Conservation (phyloP, 2,329 filamentous ascomycete genomes). For the Thyridium curvatum region DNA sequence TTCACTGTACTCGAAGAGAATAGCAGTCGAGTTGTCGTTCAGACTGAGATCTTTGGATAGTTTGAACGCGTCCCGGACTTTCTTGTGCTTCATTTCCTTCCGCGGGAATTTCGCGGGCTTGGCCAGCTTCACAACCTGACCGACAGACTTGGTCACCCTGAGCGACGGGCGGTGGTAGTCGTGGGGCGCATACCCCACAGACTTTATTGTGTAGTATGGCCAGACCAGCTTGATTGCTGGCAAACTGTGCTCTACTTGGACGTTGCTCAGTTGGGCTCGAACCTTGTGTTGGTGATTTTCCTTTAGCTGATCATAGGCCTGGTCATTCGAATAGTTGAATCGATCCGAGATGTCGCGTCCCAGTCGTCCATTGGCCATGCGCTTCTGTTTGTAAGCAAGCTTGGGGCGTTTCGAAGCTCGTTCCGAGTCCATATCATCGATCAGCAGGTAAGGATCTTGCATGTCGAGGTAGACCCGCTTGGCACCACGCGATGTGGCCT, state of each 20-base stretch:
- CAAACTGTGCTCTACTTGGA: slow-evolving; percentile 90
- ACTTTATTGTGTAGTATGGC: slow-evolving; percentile 90
- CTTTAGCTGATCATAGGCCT: slow-evolving; percentile 91
- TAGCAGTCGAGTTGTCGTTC: slow-evolving; percentile 79
- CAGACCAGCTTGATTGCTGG: slow-evolving; percentile 87
- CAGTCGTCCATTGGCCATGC: slow-evolving; percentile 61
- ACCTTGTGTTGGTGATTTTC: slow-evolving; percentile 97
- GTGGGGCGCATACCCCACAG: slow-evolving; percentile 61
- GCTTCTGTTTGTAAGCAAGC: slow-evolving; percentile 52
- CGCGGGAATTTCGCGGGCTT: slow-evolving; percentile 59
- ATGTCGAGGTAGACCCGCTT: slow-evolving; percentile 79
- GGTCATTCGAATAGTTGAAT: slow-evolving; percentile 95
- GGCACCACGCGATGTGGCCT: slow-evolving; percentile 63
- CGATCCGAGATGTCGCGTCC: slow-evolving; percentile 69
- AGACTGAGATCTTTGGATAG: slow-evolving; percentile 78
- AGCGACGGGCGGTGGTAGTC: slow-evolving; percentile 81
- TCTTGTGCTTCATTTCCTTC: slow-evolving; percentile 75
- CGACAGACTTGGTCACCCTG: slow-evolving; percentile 61
- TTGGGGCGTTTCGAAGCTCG: slow-evolving; percentile 54
- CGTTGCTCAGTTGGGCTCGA: slow-evolving; percentile 81
- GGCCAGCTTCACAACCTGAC: slow-evolving; percentile 64
- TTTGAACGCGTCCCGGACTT: slow-evolving; percentile 71
- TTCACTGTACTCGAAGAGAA: slow-evolving; percentile 93
- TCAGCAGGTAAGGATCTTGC: slow-evolving; percentile 79
- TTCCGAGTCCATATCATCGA: slow-evolving; percentile 69